phyloP scores from a whole-genome alignment of 352 stramenopile genomes.

The Pythium scleroteichum region DNA sequence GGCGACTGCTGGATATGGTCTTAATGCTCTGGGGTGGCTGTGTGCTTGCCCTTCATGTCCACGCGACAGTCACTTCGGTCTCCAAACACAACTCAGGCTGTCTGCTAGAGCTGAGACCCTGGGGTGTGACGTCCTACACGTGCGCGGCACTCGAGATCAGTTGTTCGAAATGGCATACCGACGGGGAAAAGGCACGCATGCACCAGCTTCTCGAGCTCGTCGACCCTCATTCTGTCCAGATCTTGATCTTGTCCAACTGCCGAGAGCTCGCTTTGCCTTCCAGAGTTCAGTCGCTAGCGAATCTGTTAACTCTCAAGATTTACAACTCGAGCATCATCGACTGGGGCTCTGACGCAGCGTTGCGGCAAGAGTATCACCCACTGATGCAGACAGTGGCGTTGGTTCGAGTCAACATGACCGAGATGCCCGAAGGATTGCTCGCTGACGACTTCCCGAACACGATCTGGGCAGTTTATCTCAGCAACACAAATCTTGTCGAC shows the following conservation, averaged over 20 bases:
- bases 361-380: conserved; percentile 2
- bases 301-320: conserved; percentile 16
- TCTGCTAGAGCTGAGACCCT: conserved; percentile 25
- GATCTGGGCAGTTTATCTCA: conserved; percentile 9
- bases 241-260: conserved; percentile 16
- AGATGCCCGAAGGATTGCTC: background rate
- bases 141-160: conserved; percentile 26
- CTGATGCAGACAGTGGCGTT: conserved; percentile 1
- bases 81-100: conserved; percentile 3
- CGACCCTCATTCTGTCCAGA: background rate
- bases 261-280: conserved; percentile 4
- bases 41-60: conserved; percentile 14
- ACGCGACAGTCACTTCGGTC: background rate
- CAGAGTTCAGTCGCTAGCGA: background rate
- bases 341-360: background rate
- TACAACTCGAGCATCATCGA: conserved; percentile 21
- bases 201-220: background rate
- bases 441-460: conserved; percentile 3
- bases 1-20: conserved; percentile 3
- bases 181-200: background rate
- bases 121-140: conserved; percentile 13
- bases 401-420: conserved; percentile 4
- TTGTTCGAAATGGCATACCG: conserved; percentile 16
- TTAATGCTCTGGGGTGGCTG: conserved; percentile 13
- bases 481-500: conserved; percentile 2